Conservation (phyloP, 2,329 filamentous ascomycete genomes). For the Didymella keratinophila region DNA sequence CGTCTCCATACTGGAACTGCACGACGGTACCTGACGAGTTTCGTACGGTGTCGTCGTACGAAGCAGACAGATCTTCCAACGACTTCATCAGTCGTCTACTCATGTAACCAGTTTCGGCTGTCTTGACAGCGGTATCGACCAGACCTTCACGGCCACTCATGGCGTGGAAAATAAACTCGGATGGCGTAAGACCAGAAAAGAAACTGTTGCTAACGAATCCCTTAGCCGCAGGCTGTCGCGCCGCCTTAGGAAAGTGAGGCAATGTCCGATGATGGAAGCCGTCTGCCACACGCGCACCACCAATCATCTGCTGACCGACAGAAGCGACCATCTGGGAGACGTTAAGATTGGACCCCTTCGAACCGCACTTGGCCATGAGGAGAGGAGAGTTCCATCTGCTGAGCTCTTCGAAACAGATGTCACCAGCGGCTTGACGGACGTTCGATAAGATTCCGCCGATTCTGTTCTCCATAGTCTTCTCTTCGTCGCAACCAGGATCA, state of each 20-base stretch:
- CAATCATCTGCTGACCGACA: conserved; percentile 98
- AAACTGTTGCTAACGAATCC: conserved; percentile 98
- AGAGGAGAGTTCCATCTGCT: conserved; percentile 92
- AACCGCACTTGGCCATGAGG: conserved; percentile 96
- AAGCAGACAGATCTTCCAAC: conserved; percentile 88
- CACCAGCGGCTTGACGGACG: conserved; percentile 89
- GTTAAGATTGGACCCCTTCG: conserved; percentile 97
- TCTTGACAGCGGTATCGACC: conserved; percentile 98
- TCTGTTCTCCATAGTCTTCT: conserved; percentile 87
- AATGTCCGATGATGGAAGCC: conserved; percentile 95
- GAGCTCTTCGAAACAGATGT: conserved; percentile 87
- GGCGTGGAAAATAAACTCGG: conserved; percentile 97
- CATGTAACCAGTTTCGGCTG: conserved; percentile 99
- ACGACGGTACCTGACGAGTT: conserved; percentile 89
- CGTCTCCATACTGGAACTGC: conserved; percentile 96
- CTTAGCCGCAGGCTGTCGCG: conserved; percentile 90
- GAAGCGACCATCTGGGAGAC: conserved; percentile 98
- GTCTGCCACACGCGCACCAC: conserved; percentile 88
- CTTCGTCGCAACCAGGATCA: conserved; percentile 86
- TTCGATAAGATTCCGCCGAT: conserved; percentile 92
- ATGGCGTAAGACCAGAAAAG: conserved; percentile 87
- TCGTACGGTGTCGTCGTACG: conserved; percentile 93
- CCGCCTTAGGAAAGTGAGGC: conserved; percentile 94
- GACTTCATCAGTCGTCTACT: conserved; percentile 98
- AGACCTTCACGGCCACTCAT: conserved; percentile 98